Conservation (phyloP, 1,284 basidiomycete species). For the Rhodofomes roseus region DNA sequence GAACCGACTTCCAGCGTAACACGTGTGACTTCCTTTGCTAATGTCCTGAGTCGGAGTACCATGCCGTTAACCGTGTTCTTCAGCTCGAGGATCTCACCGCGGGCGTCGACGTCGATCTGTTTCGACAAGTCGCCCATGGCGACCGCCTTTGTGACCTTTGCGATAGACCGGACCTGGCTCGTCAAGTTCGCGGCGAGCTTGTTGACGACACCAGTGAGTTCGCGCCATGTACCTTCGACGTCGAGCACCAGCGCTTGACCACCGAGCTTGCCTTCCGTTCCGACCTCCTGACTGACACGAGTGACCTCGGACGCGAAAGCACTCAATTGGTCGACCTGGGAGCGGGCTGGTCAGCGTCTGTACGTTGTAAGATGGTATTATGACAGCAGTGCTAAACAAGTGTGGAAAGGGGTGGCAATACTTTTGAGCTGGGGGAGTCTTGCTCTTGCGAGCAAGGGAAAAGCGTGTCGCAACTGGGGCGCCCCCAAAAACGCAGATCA, state of each 20-base stretch:
- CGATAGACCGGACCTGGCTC: slow-evolving; percentile 92
- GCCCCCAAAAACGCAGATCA: no score
- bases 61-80: slow-evolving; percentile 99
- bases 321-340: slow-evolving; percentile 69
- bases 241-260: slow-evolving; percentile 91
- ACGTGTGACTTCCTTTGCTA: slow-evolving; percentile 95
- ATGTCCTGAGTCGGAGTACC: slow-evolving; percentile 85
- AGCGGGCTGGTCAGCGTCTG: not conserved
- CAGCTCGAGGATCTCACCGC: slow-evolving; percentile 94
- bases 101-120: slow-evolving; percentile 95
- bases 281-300: slow-evolving; percentile 88
- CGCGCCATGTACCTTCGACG: slow-evolving; percentile 93
- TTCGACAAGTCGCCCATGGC: slow-evolving; percentile 93
- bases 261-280: slow-evolving; percentile 88
- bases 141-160: slow-evolving; percentile 96
- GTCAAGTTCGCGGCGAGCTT: slow-evolving; percentile 94
- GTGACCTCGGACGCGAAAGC: slow-evolving; percentile 85
- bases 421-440: no score
- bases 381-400: no score
- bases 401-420: no score
- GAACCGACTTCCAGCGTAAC: slow-evolving; percentile 94
- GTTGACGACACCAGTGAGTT: slow-evolving; percentile 88
- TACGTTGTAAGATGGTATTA: no score
- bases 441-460: no score
- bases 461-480: no score